These are phyloP conservation scores for Withania somnifera DNA, from an alignment of 305 asterid genomes.

Conservation along the genomic window DNA sequence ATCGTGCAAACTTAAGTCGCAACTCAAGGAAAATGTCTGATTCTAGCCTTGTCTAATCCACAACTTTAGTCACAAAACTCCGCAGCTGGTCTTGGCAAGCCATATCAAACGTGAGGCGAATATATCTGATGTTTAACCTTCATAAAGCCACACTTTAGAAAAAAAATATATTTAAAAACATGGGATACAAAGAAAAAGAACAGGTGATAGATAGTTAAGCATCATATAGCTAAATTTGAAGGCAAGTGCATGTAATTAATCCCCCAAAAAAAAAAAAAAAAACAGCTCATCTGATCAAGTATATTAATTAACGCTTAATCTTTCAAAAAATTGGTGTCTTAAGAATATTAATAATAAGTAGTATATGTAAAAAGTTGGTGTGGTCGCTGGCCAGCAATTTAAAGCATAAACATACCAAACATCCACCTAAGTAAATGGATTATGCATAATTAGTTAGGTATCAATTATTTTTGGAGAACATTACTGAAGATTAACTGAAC, in stretches of 20 bases:
- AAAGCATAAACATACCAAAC: not conserved
- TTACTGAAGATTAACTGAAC: not conserved
- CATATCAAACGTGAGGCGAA: too few species aligned
- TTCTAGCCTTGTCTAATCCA: too few species aligned
- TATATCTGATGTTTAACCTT: too few species aligned
- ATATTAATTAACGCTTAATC: too few species aligned
- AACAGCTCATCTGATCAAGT: too few species aligned
- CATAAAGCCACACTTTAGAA: too few species aligned
- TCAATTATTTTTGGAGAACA: not conserved
- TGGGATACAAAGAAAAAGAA: not conserved
- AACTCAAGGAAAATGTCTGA: too few species aligned
- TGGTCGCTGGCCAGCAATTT: not conserved
- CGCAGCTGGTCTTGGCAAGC: too few species aligned
- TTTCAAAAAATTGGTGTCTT: not conserved
- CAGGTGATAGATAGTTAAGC: not conserved
- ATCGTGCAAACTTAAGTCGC: too few species aligned
- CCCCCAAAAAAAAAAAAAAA: not conserved
- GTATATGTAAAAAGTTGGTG: not conserved
- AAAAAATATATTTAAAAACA: not conserved
- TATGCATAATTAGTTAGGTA: not conserved
- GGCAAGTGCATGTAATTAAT: not conserved
- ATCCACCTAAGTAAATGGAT: not conserved
- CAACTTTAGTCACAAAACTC: too few species aligned
- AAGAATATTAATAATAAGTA: not conserved
- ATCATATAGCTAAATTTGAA: not conserved